Percentiles rank a stretch among this genome's conserved stretches.
phyloP scores from a whole-genome alignment of 441 rosid species.

The Brassica hybrid region DNA sequence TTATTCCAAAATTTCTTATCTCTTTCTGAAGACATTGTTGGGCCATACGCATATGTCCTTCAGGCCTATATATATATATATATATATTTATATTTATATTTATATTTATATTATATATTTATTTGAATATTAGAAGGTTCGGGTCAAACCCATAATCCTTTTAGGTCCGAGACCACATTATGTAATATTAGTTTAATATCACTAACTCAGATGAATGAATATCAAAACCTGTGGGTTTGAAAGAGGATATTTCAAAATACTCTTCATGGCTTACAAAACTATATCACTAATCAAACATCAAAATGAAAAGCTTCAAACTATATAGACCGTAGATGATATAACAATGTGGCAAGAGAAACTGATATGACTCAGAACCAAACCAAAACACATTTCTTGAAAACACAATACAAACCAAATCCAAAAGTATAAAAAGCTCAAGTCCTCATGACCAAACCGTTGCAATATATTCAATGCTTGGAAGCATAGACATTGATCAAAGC shows the following conservation, averaged over 20 bases:
- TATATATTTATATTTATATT: too few species aligned
- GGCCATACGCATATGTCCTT: too few species aligned
- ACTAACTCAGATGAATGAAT: not conserved
- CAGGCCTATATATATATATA: not conserved
- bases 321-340: slow-evolving; percentile 24
- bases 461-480: slow-evolving; percentile 44
- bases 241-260: not conserved
- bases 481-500: slow-evolving; percentile 73
- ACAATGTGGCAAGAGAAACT: slow-evolving; percentile 9
- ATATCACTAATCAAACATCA: not conserved
- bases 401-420: slow-evolving; percentile 24
- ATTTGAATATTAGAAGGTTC: too few species aligned
- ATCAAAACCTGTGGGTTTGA: not conserved
- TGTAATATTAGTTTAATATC: not conserved
- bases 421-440: slow-evolving; percentile 1
- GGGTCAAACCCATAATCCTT: too few species aligned
- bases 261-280: slow-evolving; percentile 1
- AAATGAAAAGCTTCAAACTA: slow-evolving; percentile 9
- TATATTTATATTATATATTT: too few species aligned
- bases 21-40: too few species aligned
- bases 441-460: slow-evolving; percentile 12
- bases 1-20: too few species aligned
- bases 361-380: slow-evolving; percentile 26
- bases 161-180: too few species aligned
- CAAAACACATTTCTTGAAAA: slow-evolving; percentile 9